Conservation (phyloP, 345 rosid genomes). For the Acer saccharum region DNA sequence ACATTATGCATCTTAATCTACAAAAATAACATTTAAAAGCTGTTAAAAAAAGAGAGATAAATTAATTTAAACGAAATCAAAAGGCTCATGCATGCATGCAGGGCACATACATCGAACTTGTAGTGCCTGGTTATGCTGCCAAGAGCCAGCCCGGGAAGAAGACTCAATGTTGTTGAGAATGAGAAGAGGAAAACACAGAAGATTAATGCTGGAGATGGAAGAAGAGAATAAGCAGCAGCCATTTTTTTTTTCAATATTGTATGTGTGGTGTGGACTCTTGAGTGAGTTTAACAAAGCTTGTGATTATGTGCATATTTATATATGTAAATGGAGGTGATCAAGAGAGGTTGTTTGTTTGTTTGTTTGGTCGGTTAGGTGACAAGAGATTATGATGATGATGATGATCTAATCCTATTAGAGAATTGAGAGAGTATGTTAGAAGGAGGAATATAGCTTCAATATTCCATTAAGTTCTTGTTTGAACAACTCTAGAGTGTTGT, state of each 20-base stretch:
- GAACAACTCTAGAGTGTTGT: slow-evolving; percentile 22
- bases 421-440: background rate
- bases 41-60: background rate
- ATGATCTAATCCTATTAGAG: background rate
- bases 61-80: too few relatives aligned
- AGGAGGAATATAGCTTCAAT: background rate
- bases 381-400: background rate
- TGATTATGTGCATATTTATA: background rate
- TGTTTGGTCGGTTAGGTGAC: slow-evolving; percentile 19
- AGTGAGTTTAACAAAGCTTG: background rate
- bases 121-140: slow-evolving; percentile 43
- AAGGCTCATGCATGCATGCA: background rate
- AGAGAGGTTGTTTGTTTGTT: background rate
- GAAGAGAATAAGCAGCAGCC: slow-evolving; percentile 16
- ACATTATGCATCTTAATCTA: slow-evolving; percentile 52
- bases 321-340: background rate
- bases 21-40: background rate
- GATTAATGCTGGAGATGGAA: background rate
- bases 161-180: background rate
- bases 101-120: slow-evolving; percentile 35
- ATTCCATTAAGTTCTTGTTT: background rate
- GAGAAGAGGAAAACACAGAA: background rate
- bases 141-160: slow-evolving; percentile 9
- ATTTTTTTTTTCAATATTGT: background rate
- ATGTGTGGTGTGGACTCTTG: background rate